phyloP scores from a whole-genome alignment of 148 eudicot species.

The Silene uniflora region DNA sequence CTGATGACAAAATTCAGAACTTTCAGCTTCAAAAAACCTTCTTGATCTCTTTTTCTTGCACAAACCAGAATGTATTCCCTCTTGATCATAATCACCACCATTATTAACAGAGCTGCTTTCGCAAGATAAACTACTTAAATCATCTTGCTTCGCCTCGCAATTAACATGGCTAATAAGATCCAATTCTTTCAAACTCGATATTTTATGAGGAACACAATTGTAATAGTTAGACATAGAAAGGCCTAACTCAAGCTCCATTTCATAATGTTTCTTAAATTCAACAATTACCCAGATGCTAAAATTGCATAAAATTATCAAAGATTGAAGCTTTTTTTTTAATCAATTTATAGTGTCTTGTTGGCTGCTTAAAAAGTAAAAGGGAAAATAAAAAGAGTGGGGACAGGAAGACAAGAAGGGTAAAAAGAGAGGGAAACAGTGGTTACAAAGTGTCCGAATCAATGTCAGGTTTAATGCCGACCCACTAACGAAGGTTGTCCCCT shows the following conservation, averaged over 20 bases:
- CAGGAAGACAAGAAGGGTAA: constrained; percentile 14
- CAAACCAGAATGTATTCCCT: background rate
- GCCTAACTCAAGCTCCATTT: constrained; percentile 63
- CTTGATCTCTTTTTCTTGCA: constrained; percentile 30
- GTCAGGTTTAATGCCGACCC: constrained; percentile 36
- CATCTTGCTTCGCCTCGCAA: constrained; percentile 15
- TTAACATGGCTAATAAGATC: constrained; percentile 27
- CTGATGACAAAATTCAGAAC: background rate
- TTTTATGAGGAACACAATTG: constrained; percentile 7
- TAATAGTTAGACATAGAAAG: constrained; percentile 36
- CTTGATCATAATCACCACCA: constrained; percentile 18
- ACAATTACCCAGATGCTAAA: constrained; percentile 17
- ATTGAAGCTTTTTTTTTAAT: constrained; percentile 17
- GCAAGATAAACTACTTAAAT: constrained; percentile 17
- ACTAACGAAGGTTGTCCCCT: constrained; percentile 30
- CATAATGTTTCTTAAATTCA: background rate
- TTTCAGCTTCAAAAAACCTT: constrained; percentile 22
- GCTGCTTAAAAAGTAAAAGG: background rate
- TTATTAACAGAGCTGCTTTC: constrained; percentile 21
- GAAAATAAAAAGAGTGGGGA: constrained; percentile 6
- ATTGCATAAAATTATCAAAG: constrained; percentile 21
- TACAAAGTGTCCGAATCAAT: constrained; percentile 34
- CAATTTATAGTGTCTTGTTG: background rate
- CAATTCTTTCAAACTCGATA: constrained; percentile 22
- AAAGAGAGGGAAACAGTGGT: background rate